These are phyloP conservation scores for Rosa hybrid DNA, from an alignment of 331 rosid species.

Conservation along the genomic window DNA sequence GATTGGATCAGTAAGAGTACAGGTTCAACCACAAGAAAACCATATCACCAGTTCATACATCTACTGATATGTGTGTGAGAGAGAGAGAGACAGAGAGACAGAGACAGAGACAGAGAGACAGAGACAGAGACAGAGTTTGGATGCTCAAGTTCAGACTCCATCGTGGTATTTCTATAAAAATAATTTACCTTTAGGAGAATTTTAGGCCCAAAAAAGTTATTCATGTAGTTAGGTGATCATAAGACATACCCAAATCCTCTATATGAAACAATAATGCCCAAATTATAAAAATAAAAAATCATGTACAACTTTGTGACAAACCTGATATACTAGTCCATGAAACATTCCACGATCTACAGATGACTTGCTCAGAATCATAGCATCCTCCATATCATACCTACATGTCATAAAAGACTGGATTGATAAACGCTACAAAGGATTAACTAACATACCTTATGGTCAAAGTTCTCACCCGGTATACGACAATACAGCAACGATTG, in stretches of 20 bases:
- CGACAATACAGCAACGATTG: slow-evolving; percentile 92
- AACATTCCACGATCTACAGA: slow-evolving; percentile 99
- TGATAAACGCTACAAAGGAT: slow-evolving; percentile 16
- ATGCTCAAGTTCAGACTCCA: not conserved
- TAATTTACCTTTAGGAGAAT: not conserved
- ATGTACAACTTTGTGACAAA: slow-evolving; percentile 24
- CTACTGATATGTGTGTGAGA: not conserved
- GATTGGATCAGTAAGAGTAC: slow-evolving; percentile 7
- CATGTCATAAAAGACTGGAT: slow-evolving; percentile 25
- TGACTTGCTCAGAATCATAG: slow-evolving; percentile 96
- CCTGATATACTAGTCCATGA: slow-evolving; percentile 95
- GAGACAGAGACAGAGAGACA: no score
- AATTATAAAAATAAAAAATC: not conserved
- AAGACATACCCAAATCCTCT: not conserved
- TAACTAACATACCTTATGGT: not conserved
- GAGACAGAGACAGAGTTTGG: not conserved
- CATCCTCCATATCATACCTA: slow-evolving; percentile 99
- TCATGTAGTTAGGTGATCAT: not conserved
- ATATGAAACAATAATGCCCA: no score
- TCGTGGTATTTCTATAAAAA: not conserved
- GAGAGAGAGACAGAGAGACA: not conserved
- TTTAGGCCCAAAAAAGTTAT: not conserved
- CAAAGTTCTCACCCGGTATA: slow-evolving; percentile 82
- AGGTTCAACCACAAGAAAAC: slow-evolving; percentile 7
- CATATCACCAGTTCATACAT: not conserved